phyloP scores from a whole-genome alignment of 257 asterid genomes.

The Solanum sitiens region DNA sequence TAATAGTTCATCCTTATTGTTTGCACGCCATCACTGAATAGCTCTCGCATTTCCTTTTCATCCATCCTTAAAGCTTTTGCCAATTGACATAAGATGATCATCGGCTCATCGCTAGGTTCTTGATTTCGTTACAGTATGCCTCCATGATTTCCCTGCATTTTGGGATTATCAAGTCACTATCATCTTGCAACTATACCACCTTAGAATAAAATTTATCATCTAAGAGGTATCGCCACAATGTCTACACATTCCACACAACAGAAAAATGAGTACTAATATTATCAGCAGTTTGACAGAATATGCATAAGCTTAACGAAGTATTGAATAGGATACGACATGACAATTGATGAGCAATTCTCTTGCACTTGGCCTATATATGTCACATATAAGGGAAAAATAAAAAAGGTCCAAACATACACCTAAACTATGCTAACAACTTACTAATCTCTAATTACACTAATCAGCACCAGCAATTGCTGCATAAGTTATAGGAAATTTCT shows the following conservation, averaged over 20 bases:
- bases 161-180: not conserved
- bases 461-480: not conserved
- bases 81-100: slow-evolving; percentile 23
- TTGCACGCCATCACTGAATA: slow-evolving; percentile 33
- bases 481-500: not conserved
- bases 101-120: slow-evolving; percentile 22
- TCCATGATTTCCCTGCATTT: slow-evolving; percentile 28
- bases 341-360: not conserved
- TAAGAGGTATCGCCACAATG: not conserved
- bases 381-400: not conserved
- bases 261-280: not conserved
- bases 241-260: not conserved
- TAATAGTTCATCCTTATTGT: slow-evolving; percentile 42
- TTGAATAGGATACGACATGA: too few relatives aligned
- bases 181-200: not conserved
- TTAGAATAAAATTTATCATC: not conserved
- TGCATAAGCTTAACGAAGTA: not conserved
- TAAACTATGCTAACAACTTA: not conserved
- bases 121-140: slow-evolving; percentile 22
- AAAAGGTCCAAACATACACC: not conserved
- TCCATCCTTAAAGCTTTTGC: slow-evolving; percentile 34
- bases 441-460: not conserved
- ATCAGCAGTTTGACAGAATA: not conserved
- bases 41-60: slow-evolving; percentile 17
- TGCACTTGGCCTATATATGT: not conserved